Base-by-base conservation (phyloP, 2,329 filamentous ascomycete genomes). In the Colletotrichum orchidophilum region DNA sequence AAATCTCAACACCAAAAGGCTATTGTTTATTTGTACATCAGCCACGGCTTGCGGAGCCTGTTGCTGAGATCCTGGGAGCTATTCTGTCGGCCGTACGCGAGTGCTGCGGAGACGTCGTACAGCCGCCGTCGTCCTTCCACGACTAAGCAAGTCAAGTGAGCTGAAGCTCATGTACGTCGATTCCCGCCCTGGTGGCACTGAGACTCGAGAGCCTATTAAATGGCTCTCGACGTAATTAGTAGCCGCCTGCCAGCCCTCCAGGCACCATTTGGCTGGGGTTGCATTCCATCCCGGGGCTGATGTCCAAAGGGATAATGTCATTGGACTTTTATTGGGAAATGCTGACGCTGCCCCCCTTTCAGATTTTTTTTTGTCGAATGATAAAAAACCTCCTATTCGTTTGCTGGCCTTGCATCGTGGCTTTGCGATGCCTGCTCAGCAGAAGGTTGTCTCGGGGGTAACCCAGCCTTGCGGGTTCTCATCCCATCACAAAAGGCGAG, bases 111-210 rank as follows among this genome's bases (percentile, higher is more conserved):
- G 26, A 62, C n/a, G 29, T 27, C 42, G 24, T 61, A 55, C 29
- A 49, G 39, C 35, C 70, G 60, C 65, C 58, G 35, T 35, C 15
- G 26, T 31, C 42, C 29, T 27, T 53, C 33, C 35, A 58, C 70
- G 7, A 65, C 33, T 53, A 68, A 63, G 69, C 73, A 74, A 61
- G 69, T 76, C 74, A 74, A 80, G 77, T 79, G 77, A 80, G 78
- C 76, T 71, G 72, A 69, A 73, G 70, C 75, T 67, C 75, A 77
- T 77, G 77, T 78, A 75, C 49, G 71, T 75, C 66, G 70, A 73
- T 58, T 74, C 72, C 74, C 65, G 46, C 53, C 61, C 73, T 72
- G 69, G 52, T 65, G 60, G 61, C 63, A 33, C 29, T 71, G 54
- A 61, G 60, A 61, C 31, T 65, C 73, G 65, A 58, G 66, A 74